These are phyloP conservation scores for Backusella psychrophila DNA, from an alignment of 192 early-diverging fungal species.

Conservation along the genomic window DNA sequence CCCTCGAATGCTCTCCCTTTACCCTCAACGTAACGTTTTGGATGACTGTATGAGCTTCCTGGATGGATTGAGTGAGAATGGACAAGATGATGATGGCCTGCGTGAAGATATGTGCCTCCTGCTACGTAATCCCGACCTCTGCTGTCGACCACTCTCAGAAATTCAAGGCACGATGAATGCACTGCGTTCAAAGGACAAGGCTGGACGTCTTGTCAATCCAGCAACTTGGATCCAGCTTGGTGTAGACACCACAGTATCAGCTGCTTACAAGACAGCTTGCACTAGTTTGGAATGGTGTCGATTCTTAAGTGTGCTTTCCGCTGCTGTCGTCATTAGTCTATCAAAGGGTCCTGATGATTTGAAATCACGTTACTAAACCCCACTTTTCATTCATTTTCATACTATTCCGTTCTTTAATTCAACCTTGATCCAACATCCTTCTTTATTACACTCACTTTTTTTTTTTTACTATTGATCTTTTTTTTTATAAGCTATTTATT, in stretches of 20 bases:
- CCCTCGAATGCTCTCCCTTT: not conserved
- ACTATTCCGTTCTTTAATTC: conserved; percentile 6
- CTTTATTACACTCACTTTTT: not conserved
- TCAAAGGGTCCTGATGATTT: conserved; percentile 23
- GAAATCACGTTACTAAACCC: not conserved
- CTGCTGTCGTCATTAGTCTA: conserved; percentile 19
- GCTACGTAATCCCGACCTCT: conserved; percentile 15
- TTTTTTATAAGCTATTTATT: not conserved
- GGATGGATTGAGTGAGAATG: not conserved
- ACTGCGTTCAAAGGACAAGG: not conserved
- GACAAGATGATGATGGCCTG: not conserved
- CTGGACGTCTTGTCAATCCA: not conserved
- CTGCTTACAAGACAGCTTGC: not conserved
- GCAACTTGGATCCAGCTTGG: conserved; percentile 5
- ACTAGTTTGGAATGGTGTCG: conserved; percentile 26
- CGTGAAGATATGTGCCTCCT: conserved; percentile 13
- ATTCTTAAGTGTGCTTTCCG: conserved; percentile 27
- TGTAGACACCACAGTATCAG: not conserved
- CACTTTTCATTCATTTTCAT: not conserved
- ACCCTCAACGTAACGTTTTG: conserved; percentile 5
- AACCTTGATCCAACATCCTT: not conserved
- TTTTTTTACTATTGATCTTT: not conserved
- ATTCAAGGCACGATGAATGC: not conserved
- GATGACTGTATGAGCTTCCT: conserved; percentile 18
- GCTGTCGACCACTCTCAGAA: conserved; percentile 1